A percentile compares a stretch with the other conserved stretches of the same genome.
Conservation (phyloP, 768 basidiomycete species). For the Kwoniella shandongensis region DNA sequence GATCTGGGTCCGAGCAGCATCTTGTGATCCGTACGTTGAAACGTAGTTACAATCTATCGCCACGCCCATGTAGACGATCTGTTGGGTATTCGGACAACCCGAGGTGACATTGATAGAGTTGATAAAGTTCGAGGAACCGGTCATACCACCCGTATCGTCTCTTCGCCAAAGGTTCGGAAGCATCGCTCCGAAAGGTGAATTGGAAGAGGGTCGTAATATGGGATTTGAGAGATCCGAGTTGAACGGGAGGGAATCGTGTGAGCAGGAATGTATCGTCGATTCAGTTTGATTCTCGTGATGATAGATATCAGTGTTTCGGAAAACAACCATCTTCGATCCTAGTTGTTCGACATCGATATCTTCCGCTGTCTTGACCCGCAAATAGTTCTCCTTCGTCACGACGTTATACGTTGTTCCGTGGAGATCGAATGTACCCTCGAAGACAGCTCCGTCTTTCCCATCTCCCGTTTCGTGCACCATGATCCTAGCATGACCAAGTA, state of each 20-base stretch:
- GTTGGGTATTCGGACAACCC: conserved; percentile 72
- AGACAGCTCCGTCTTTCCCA: conserved; percentile 59
- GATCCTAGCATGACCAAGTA: conserved; percentile 76
- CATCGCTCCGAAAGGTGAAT: conserved; percentile 5
- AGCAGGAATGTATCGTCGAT: conserved; percentile 59
- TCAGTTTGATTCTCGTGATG: conserved; percentile 51
- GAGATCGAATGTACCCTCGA: conserved; percentile 74
- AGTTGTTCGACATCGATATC: conserved; percentile 57
- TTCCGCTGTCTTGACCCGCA: conserved; percentile 60
- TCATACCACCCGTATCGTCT: conserved; percentile 43
- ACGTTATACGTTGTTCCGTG: conserved; percentile 70
- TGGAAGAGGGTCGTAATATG: conserved; percentile 25
- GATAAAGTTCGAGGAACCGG: conserved; percentile 61
- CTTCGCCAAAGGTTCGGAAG: conserved; percentile 15
- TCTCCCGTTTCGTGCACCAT: conserved; percentile 68
- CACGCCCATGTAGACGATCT: conserved; percentile 78
- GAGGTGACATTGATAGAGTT: conserved; percentile 65
- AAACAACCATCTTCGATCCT: conserved; percentile 62
- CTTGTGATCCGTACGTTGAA: conserved; percentile 62
- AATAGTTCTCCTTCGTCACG: conserved; percentile 68
- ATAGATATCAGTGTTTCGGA: conserved; percentile 71
- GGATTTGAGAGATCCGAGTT: conserved; percentile 62
- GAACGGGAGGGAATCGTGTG: conserved; percentile 68
- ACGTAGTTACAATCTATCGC: conserved; percentile 84
- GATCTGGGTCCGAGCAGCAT: conserved; percentile 71